A percentile compares a stretch with the other conserved stretches of the same genome.
Conservation (phyloP, 2,329 filamentous ascomycete genomes). For the Escovopsis sp. region DNA sequence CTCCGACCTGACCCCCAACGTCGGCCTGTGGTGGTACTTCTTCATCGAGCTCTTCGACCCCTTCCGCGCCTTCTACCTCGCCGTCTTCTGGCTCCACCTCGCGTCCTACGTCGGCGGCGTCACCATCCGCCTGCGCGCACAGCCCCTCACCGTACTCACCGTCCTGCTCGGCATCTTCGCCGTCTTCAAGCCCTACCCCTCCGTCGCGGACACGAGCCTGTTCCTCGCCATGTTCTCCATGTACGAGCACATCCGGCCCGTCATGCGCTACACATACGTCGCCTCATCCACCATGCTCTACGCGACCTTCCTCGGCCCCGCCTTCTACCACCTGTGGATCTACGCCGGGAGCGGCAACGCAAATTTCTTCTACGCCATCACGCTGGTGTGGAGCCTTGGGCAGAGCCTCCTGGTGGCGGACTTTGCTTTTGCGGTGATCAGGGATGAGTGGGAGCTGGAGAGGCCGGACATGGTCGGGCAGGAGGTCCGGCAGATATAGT, state of each 20-base stretch:
- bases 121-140: constrained; percentile 64
- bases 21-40: constrained; percentile 99
- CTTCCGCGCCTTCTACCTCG: constrained; percentile 92
- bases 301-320: constrained; percentile 74
- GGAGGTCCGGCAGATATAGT: constrained; percentile 69
- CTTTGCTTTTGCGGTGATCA: constrained; percentile 69
- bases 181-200: constrained; percentile 95
- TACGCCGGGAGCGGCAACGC: constrained; percentile 96
- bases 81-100: constrained; percentile 94
- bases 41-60: constrained; percentile 99
- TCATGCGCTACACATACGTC: constrained; percentile 90
- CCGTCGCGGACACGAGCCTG: constrained; percentile 74
- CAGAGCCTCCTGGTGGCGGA: constrained; percentile 79
- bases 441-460: constrained; percentile 90
- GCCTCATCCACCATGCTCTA: constrained; percentile 74
- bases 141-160: constrained; percentile 74
- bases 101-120: constrained; percentile 79
- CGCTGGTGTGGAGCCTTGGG: constrained; percentile 91
- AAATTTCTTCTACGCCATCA: constrained; percentile 99
- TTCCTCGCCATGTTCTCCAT: constrained; percentile 74
- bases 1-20: constrained; percentile 85
- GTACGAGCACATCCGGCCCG: constrained; percentile 80
- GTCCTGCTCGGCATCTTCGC: constrained; percentile 81
- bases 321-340: constrained; percentile 96
- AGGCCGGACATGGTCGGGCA: constrained; percentile 81